These are phyloP conservation scores for Pichia cabralensis DNA, from an alignment of 805 yeast species.

Conservation along the genomic window DNA sequence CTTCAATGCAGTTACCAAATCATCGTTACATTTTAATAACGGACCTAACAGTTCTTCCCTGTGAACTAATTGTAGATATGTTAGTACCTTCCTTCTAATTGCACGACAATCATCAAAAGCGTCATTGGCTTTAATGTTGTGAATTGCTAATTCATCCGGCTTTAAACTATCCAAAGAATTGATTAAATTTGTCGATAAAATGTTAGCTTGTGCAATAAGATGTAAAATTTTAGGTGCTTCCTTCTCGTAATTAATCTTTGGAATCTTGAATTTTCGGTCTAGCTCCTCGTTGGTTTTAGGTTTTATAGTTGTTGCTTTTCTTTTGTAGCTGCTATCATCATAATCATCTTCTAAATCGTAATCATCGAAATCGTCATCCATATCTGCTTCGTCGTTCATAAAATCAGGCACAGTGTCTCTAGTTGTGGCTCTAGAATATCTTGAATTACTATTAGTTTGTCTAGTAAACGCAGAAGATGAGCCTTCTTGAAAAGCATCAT, in stretches of 20 bases:
- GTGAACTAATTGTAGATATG: conserved; percentile 76
- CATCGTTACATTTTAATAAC: conserved; percentile 82
- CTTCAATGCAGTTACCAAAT: conserved; percentile 65
- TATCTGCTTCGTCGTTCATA: conserved; percentile 45
- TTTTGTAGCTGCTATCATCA: too few relatives aligned
- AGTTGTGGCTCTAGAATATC: conserved; percentile 1
- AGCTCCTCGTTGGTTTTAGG: conserved; percentile 26
- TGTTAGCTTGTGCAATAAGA: conserved; percentile 65
- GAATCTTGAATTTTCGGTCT: conserved; percentile 48
- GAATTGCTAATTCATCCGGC: conserved; percentile 46
- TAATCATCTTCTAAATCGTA: conserved; percentile 14
- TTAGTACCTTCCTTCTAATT: conserved; percentile 65
- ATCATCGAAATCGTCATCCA: conserved; percentile 25
- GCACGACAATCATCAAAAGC: conserved; percentile 68
- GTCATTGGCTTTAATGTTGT: conserved; percentile 48
- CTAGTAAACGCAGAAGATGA: too few relatives aligned
- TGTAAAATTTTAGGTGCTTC: conserved; percentile 66
- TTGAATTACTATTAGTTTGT: conserved; percentile 1
- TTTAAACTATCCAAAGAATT: conserved; percentile 43
- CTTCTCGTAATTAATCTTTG: conserved; percentile 54
- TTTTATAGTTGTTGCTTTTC: conserved; percentile 1
- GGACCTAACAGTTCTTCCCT: conserved; percentile 85
- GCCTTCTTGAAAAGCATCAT: too few relatives aligned
- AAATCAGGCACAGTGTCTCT: conserved; percentile 27
- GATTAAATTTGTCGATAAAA: conserved; percentile 58